A percentile compares a stretch with the other conserved stretches of the same genome.
Evolutionary conservation across 345 rosid genomes (phyloP).

Genomic region (Angophora floribunda): DNA sequence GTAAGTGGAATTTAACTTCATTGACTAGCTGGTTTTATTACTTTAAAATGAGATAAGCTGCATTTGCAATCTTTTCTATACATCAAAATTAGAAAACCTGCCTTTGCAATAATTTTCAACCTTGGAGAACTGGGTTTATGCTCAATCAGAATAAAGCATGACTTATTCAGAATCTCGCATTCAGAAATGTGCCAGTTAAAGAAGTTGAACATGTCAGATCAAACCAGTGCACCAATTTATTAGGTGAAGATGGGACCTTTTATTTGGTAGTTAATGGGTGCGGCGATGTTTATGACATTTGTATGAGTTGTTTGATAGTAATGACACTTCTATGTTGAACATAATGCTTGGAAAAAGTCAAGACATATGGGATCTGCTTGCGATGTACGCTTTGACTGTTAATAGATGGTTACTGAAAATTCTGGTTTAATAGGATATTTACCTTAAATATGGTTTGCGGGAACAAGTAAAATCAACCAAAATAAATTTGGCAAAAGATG

Average conservation of each 20-base stretch:
- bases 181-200: background rate
- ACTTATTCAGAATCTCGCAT: background rate
- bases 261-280: background rate
- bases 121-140: background rate
- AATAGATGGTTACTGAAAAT: background rate
- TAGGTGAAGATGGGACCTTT: background rate
- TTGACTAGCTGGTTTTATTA: background rate
- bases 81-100: background rate
- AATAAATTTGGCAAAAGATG: background rate
- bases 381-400: background rate
- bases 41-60: background rate
- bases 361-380: background rate
- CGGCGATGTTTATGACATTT: background rate
- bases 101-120: background rate
- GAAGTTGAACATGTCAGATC: background rate
- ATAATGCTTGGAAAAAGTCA: background rate
- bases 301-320: background rate
- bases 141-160: background rate
- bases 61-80: background rate
- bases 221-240: background rate
- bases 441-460: background rate
- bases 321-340: background rate
- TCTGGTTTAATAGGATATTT: background rate
- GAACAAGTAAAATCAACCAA: background rate
- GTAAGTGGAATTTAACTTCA: background rate